phyloP scores from a whole-genome alignment of 495 filamentous ascomycete species.

The Choiromyces venosus region DNA sequence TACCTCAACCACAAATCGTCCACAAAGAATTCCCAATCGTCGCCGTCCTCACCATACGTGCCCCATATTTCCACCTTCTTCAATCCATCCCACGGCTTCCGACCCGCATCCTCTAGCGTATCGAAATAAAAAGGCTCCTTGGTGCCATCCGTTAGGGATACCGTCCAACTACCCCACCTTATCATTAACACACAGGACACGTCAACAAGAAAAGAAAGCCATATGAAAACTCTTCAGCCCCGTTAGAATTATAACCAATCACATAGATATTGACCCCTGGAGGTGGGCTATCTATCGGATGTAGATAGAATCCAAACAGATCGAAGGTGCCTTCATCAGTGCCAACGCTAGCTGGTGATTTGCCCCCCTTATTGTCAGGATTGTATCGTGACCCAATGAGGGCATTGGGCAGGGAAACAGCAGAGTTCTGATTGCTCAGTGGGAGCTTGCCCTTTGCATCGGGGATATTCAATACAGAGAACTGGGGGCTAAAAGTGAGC shows the following conservation, averaged over 20 bases:
- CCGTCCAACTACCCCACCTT: neutral
- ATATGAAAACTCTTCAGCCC: slow-evolving; percentile 5
- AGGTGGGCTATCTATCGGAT: slow-evolving; percentile 40
- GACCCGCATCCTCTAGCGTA: slow-evolving; percentile 31
- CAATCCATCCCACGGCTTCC: slow-evolving; percentile 32
- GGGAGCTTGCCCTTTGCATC: slow-evolving; percentile 15
- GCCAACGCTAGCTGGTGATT: slow-evolving; percentile 3
- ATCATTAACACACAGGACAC: neutral
- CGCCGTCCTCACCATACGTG: slow-evolving; percentile 28
- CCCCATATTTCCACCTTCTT: slow-evolving; percentile 38
- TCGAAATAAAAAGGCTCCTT: slow-evolving; percentile 35
- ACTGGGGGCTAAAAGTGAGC: slow-evolving; percentile 16
- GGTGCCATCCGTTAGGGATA: slow-evolving; percentile 20
- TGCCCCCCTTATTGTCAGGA: slow-evolving; percentile 17
- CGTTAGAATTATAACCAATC: slow-evolving; percentile 23
- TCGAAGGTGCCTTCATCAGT: slow-evolving; percentile 25
- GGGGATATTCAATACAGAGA: slow-evolving; percentile 32
- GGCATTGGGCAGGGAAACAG: slow-evolving; percentile 41
- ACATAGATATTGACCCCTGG: slow-evolving; percentile 28
- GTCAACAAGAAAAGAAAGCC: neutral
- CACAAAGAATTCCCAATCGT: slow-evolving; percentile 45
- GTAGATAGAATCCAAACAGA: slow-evolving; percentile 38
- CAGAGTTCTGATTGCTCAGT: slow-evolving; percentile 32
- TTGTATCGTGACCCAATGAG: slow-evolving; percentile 40
- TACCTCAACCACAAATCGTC: slow-evolving; percentile 41